Evolutionary conservation across 257 asterid genomes (phyloP).

Genomic region (Solanum chilense): DNA sequence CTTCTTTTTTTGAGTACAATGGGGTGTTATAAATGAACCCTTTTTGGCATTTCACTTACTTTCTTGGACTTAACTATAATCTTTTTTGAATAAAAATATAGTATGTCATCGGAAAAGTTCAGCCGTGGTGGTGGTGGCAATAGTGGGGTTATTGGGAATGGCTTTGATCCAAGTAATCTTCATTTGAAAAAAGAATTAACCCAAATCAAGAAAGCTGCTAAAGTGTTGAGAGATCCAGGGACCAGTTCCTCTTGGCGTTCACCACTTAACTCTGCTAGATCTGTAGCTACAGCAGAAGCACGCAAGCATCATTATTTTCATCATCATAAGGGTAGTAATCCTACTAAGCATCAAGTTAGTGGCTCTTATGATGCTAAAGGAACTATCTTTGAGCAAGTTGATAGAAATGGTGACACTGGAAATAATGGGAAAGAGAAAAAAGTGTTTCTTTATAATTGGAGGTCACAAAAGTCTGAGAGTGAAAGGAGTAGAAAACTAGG

Average conservation of each 20-base stretch:
- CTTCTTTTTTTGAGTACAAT: neutral
- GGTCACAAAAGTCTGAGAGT: slow-evolving; percentile 68
- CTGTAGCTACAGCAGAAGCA: slow-evolving; percentile 27
- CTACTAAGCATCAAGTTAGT: neutral
- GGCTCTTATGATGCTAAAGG: neutral
- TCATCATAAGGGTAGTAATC: slow-evolving; percentile 27
- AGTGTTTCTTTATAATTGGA: slow-evolving; percentile 82
- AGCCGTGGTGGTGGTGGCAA: slow-evolving; percentile 17
- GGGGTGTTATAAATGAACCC: slow-evolving; percentile 8
- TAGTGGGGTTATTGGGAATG: slow-evolving; percentile 19
- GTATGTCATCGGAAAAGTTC: slow-evolving; percentile 20
- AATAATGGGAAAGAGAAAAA: slow-evolving; percentile 12
- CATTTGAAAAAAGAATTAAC: slow-evolving; percentile 94
- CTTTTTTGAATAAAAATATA: neutral
- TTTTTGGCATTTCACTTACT: neutral
- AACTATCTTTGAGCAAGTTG: neutral
- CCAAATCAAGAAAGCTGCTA: slow-evolving; percentile 83
- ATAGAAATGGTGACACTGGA: slow-evolving; percentile 8
- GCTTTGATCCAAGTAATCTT: slow-evolving; percentile 74
- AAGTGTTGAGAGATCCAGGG: slow-evolving; percentile 82
- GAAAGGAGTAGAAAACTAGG: slow-evolving; percentile 43
- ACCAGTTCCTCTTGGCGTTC: slow-evolving; percentile 87
- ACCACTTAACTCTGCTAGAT: slow-evolving; percentile 63
- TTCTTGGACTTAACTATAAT: neutral
- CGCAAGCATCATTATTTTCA: slow-evolving; percentile 50